These are phyloP conservation scores for Barnettozyma salicaria DNA, from an alignment of 805 yeast species.

Conservation along the genomic window DNA sequence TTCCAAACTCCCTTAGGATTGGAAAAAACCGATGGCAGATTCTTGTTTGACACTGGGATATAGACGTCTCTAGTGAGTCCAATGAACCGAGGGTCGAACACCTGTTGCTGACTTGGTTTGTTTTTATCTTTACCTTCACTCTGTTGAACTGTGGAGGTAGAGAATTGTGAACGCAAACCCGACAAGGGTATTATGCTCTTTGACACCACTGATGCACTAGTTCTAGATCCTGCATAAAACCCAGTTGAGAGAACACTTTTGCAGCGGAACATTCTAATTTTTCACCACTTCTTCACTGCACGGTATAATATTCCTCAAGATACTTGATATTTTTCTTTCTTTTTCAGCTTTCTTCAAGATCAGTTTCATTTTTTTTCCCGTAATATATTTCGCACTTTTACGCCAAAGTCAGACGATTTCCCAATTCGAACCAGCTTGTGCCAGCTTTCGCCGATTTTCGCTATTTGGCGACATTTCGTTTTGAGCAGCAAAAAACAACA, in stretches of 20 bases:
- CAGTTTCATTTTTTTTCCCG: no score
- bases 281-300: no score
- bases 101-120: slow-evolving; percentile 18
- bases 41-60: slow-evolving; percentile 44
- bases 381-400: no score
- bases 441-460: no score
- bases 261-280: neutral
- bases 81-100: slow-evolving; percentile 35
- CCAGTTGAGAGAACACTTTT: neutral
- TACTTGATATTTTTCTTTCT: no score
- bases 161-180: slow-evolving; percentile 3
- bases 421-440: no score
- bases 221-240: neutral
- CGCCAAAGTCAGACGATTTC: no score
- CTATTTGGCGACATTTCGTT: no score
- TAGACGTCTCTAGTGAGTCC: slow-evolving; percentile 40
- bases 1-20: slow-evolving; percentile 39
- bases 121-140: slow-evolving; percentile 10
- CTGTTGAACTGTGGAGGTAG: slow-evolving; percentile 7
- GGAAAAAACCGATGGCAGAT: slow-evolving; percentile 37
- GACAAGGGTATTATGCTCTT: slow-evolving; percentile 1
- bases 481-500: no score
- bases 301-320: no score
- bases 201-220: neutral
- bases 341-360: no score